A percentile compares a stretch with the other conserved stretches of the same genome.
These are phyloP conservation scores for Calonectria pteridis DNA, from an alignment of 2,329 filamentous ascomycete species.

Conservation along the genomic window DNA sequence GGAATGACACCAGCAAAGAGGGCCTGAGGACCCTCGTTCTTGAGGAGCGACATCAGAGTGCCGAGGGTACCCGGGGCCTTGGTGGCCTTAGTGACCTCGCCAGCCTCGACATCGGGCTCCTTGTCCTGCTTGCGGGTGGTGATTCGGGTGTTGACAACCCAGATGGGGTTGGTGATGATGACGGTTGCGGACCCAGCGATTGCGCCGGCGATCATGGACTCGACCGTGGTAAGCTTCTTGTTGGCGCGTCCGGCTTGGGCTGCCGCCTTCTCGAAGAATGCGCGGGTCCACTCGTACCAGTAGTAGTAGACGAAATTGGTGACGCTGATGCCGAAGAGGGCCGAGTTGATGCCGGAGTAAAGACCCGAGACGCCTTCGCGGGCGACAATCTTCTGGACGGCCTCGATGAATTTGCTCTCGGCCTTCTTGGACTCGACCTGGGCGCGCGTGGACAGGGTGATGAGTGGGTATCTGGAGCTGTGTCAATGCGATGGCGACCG, in stretches of 20 bases:
- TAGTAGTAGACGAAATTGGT: slow-evolving; percentile 99
- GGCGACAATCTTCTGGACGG: slow-evolving; percentile 87
- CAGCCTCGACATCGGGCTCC: slow-evolving; percentile 58
- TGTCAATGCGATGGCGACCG: slow-evolving; percentile 21
- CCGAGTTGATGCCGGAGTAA: slow-evolving; percentile 93
- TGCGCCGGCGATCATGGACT: slow-evolving; percentile 95
- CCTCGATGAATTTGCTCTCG: slow-evolving; percentile 84
- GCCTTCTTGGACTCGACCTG: slow-evolving; percentile 98
- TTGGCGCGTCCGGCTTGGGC: slow-evolving; percentile 77
- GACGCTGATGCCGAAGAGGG: slow-evolving; percentile 96
- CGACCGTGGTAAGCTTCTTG: slow-evolving; percentile 88
- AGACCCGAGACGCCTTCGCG: slow-evolving; percentile 91
- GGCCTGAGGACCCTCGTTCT: slow-evolving; percentile 84
- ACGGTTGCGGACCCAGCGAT: slow-evolving; percentile 95
- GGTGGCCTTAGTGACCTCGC: slow-evolving; percentile 48
- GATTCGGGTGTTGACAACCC: slow-evolving; percentile 99
- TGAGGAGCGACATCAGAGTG: slow-evolving; percentile 84
- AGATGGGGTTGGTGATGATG: slow-evolving; percentile 97
- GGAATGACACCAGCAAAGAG: slow-evolving; percentile 95
- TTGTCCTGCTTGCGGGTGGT: slow-evolving; percentile 81
- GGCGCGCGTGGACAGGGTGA: slow-evolving; percentile 95
- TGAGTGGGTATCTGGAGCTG: slow-evolving; percentile 83
- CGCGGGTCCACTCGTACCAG: slow-evolving; percentile 98
- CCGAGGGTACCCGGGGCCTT: slow-evolving; percentile 80
- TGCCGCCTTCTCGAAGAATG: slow-evolving; percentile 86